Percentiles rank a stretch among this genome's conserved stretches.
Conservation (phyloP, 2,329 filamentous ascomycete species). For the Scedosporium minutisporum region DNA sequence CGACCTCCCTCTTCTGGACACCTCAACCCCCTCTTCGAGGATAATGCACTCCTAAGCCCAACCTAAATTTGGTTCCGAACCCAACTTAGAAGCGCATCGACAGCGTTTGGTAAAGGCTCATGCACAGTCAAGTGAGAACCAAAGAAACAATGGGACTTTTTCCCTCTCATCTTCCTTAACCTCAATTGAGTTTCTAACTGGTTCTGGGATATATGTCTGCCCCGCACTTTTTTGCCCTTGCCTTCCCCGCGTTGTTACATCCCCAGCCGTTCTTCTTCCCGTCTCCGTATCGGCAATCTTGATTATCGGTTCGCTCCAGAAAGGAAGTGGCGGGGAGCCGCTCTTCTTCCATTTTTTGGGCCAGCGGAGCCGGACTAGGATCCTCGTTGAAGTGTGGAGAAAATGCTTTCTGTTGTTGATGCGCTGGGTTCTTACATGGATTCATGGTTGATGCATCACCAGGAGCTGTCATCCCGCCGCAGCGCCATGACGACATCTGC, state of each 20-base stretch:
- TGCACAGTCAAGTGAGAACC: not conserved
- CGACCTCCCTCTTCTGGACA: not conserved
- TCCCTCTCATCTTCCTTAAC: not conserved
- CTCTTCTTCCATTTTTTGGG: not conserved
- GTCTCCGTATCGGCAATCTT: not conserved
- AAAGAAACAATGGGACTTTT: not conserved
- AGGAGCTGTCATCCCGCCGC: not conserved
- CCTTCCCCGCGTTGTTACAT: not conserved
- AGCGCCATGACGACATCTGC: constrained; percentile 3
- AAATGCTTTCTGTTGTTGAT: not conserved
- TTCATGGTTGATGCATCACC: not conserved
- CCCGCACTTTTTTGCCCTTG: not conserved
- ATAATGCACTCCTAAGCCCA: not conserved
- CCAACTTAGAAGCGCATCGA: not conserved
- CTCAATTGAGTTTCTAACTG: not conserved
- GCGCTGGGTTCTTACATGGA: not conserved
- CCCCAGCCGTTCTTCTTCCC: not conserved
- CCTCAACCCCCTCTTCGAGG: not conserved
- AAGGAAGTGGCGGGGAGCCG: not conserved
- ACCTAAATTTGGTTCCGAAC: not conserved
- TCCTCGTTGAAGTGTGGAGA: not conserved
- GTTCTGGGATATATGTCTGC: not conserved
- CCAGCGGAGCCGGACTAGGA: not conserved
- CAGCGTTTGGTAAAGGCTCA: not conserved
- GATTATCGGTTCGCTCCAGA: not conserved